Evolutionary conservation across 305 asterid genomes (phyloP).

Genomic region (Lippia alba): DNA sequence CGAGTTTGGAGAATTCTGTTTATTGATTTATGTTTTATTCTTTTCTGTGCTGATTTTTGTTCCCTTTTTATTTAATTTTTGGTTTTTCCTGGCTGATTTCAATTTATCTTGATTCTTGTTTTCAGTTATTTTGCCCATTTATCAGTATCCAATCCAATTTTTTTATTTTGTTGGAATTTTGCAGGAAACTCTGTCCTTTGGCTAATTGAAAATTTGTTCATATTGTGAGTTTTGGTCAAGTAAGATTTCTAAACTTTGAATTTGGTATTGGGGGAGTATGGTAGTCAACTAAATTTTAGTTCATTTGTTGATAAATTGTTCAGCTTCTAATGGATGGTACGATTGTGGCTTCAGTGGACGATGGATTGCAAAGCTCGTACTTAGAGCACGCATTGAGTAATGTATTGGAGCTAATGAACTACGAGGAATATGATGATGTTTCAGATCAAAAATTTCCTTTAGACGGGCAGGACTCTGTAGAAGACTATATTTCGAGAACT

Average conservation of each 20-base stretch:
- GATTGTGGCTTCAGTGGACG: constrained; percentile 3
- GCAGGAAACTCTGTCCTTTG: constrained; percentile 1
- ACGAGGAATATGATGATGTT: constrained; percentile 30
- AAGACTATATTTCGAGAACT: constrained; percentile 36
- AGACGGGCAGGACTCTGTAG: constrained; percentile 42
- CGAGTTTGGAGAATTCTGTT: not conserved
- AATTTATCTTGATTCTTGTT: not conserved
- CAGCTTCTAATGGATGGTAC: constrained; percentile 15
- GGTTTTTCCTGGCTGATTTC: not conserved
- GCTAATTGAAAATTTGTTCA: constrained; percentile 14
- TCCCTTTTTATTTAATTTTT: not conserved
- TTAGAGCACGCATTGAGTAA: constrained; percentile 21
- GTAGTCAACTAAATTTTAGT: not conserved
- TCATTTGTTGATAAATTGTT: not conserved
- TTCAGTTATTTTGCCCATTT: not conserved
- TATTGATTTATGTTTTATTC: not conserved
- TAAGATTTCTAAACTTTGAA: not conserved
- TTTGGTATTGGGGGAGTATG: not conserved
- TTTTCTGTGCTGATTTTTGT: not conserved
- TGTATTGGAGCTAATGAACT: constrained; percentile 31
- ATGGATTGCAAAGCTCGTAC: not conserved
- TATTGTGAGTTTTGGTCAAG: not conserved
- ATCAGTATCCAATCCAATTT: not conserved
- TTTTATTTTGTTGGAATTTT: constrained; percentile 29
- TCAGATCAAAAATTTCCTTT: constrained; percentile 33